A percentile compares a stretch with the other conserved stretches of the same genome.
Conservation (phyloP, 805 yeast genomes). For the Jamesozyma hellenica region DNA sequence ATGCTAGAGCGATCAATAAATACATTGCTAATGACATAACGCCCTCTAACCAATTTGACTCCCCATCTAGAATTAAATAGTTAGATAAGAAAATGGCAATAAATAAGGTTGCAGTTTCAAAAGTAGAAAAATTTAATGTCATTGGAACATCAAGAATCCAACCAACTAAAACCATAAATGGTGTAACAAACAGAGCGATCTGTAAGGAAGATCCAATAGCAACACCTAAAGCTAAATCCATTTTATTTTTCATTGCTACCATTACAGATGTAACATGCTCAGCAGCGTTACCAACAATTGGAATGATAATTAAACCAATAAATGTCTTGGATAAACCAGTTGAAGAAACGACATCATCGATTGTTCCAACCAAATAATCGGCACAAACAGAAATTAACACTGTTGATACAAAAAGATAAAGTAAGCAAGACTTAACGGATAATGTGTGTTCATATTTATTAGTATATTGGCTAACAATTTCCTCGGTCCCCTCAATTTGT, state of each 20-base stretch:
- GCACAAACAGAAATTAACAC: constrained; percentile 81
- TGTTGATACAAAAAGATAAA: constrained; percentile 53
- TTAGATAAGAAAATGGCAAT: constrained; percentile 83
- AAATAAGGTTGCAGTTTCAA: constrained; percentile 87
- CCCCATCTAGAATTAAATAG: constrained; percentile 84
- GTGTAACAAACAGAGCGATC: constrained; percentile 90
- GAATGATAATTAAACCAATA: constrained; percentile 85
- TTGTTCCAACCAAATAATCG: constrained; percentile 86
- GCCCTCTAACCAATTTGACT: constrained; percentile 95
- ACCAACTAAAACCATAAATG: constrained; percentile 89
- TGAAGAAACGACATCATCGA: constrained; percentile 74
- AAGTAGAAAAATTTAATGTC: constrained; percentile 84
- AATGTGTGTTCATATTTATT: constrained; percentile 29
- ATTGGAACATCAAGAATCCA: constrained; percentile 87
- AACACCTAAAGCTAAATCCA: constrained; percentile 95
- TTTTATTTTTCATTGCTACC: constrained; percentile 91
- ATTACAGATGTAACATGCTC: constrained; percentile 95
- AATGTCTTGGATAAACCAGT: constrained; percentile 90
- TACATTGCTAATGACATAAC: constrained; percentile 84
- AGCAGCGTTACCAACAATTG: constrained; percentile 97
- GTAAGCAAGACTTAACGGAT: constrained; percentile 43
- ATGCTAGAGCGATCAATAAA: constrained; percentile 77
- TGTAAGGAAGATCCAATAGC: constrained; percentile 95
- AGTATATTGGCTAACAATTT: constrained; percentile 19
- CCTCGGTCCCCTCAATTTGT: constrained; percentile 34